Evolutionary conservation across 106 monocot genomes (phyloP).

Genomic region (Platanthera zijinensis): DNA sequence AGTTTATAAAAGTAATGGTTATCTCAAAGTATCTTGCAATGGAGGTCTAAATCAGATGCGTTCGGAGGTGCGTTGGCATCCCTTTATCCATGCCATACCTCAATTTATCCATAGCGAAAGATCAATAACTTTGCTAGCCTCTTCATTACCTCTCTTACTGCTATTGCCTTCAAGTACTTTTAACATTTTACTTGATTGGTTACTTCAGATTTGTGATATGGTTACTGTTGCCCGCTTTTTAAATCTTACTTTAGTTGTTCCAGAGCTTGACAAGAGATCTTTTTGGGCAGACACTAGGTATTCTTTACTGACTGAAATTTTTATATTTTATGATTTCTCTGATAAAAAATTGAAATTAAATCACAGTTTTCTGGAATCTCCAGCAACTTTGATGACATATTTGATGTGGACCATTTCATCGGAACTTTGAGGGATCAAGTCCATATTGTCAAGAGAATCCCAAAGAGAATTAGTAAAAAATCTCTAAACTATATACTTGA

Average conservation of each 20-base stretch:
- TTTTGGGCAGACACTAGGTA: conserved; percentile 98
- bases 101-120: neutral
- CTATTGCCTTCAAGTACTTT: neutral
- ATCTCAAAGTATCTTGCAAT: conserved; percentile 86
- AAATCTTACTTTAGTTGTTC: conserved; percentile 82
- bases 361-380: conserved; percentile 13
- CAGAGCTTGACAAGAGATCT: conserved; percentile 91
- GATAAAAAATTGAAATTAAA: neutral
- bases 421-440: conserved; percentile 80
- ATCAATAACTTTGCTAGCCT: neutral
- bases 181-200: conserved; percentile 8
- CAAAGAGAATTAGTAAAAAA: conserved; percentile 38
- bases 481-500: conserved; percentile 20
- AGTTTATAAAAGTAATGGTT: conserved; percentile 80
- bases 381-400: conserved; percentile 86
- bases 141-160: neutral
- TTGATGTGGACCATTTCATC: conserved; percentile 86
- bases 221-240: conserved; percentile 70
- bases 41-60: conserved; percentile 99
- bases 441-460: conserved; percentile 63
- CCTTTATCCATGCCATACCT: neutral
- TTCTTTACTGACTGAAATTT: neutral
- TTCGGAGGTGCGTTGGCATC: conserved; percentile 53
- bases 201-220: conserved; percentile 95
- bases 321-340: neutral